Evolutionary conservation across 805 yeast genomes (phyloP).

Genomic region (Myxozyma melibiosi): DNA sequence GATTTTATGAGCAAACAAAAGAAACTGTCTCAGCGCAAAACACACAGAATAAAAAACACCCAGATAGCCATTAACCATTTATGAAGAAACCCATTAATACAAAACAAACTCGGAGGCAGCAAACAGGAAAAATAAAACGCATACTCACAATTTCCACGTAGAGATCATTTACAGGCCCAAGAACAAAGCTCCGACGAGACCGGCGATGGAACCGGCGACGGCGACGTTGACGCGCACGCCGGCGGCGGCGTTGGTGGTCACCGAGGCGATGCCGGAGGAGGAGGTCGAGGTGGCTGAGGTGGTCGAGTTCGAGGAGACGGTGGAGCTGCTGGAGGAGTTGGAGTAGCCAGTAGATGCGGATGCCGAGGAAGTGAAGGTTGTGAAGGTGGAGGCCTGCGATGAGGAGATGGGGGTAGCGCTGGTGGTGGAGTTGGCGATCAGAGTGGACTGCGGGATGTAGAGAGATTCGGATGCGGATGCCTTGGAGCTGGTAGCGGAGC

Average conservation of each 20-base stretch:
- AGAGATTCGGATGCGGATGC: not conserved
- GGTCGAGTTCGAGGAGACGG: not conserved
- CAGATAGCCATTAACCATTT: not conserved
- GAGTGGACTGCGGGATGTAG: not conserved
- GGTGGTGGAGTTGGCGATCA: not conserved
- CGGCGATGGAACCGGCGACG: constrained; percentile 1
- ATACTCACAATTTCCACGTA: too few relatives aligned
- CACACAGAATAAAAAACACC: not conserved
- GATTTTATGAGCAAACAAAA: not conserved
- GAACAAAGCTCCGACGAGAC: constrained; percentile 1
- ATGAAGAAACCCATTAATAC: not conserved
- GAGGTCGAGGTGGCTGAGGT: not conserved
- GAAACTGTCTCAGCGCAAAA: not conserved
- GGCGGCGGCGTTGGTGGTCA: constrained; percentile 5
- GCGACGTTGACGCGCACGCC: not conserved
- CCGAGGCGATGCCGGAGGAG: not conserved
- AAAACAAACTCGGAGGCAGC: not conserved
- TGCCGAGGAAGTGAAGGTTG: constrained; percentile 1
- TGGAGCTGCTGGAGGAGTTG: not conserved
- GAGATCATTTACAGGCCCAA: not conserved
- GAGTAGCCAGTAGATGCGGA: not conserved
- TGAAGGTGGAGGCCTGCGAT: not conserved
- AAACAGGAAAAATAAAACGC: too few relatives aligned
- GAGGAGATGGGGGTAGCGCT: not conserved
- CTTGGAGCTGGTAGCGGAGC: not conserved